Base-by-base conservation (phyloP, 148 eudicot species). In the Camellia lanceoleosa region DNA sequence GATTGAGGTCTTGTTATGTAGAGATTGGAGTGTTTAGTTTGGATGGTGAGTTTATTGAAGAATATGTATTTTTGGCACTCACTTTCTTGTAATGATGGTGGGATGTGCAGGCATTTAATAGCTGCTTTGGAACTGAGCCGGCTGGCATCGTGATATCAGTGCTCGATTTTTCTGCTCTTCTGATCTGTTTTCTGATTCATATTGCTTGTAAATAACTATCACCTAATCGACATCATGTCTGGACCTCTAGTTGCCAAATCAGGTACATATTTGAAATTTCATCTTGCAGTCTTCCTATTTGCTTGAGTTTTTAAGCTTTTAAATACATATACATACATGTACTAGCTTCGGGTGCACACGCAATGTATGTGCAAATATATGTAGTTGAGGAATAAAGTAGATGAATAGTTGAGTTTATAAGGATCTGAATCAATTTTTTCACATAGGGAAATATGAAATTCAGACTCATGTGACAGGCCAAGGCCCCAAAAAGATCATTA, bases 171-270 rank as follows among this genome's bases (percentile, higher is more conserved):
- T 47, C 79, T 63, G 59, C 70, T 68, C 71, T 52, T 20, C 51
- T 7, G 9, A 73, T 41, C 30, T 13, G 30, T 73, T 18, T 13
- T 55, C 58, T 51, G 14, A 55, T 30, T 66, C 62, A n/a, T 16
- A 23, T 77, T 42, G 44, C 16, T 16, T 66, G 9, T 59, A 14
- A 42, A 44, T 7, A 46, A 7, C 52, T 49, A 49, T 49, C 52
- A 49, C 52, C 19, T 3, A 51, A 52, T 16, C 65, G 79, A 77
- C 75, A 70, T 66, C 76, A 81, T 81, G 84, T 76, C 84, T 70
- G 76, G 80, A 73, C 84, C 84, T 44, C 65, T 76, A 71, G 62
- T 71, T 51, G 71, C 71, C 62, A 81, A 76, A 77, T 54, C 30
- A 11, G 80, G 84, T 81, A 81, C 19, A 55, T 18, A 19, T 75